Conservation (phyloP, 768 basidiomycete genomes). For the Amanita inopinata region DNA sequence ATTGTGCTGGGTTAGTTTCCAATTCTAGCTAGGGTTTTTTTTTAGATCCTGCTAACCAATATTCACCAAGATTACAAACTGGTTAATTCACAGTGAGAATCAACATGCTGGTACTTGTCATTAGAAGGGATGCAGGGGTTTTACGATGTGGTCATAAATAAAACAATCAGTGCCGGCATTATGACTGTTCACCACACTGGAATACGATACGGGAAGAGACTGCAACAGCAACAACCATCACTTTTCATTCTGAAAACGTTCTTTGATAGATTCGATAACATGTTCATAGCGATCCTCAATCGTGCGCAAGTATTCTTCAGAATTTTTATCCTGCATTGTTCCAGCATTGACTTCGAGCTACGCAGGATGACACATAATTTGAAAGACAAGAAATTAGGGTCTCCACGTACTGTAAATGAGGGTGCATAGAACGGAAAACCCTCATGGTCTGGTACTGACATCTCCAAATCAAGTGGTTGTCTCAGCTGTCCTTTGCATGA, state of each 20-base stretch:
- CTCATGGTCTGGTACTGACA: constrained; percentile 67
- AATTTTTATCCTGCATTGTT: constrained; percentile 68
- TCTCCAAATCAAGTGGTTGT: constrained; percentile 44
- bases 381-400: background rate
- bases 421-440: constrained; percentile 69
- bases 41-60: no score
- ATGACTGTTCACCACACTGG: no score
- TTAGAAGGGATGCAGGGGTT: no score
- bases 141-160: no score
- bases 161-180: no score
- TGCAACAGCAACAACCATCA: constrained; percentile 9
- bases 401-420: constrained; percentile 47
- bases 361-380: background rate
- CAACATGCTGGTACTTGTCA: no score
- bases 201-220: no score
- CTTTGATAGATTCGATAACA: constrained; percentile 21
- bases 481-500: constrained; percentile 32
- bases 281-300: constrained; percentile 33
- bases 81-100: no score
- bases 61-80: no score
- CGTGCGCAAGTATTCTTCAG: constrained; percentile 39
- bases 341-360: constrained; percentile 64
- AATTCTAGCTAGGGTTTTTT: no score
- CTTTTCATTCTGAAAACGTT: constrained; percentile 30
- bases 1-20: no score